Evolutionary conservation across 2,329 filamentous ascomycete species (phyloP).

Genomic region (Xylaria sp.): DNA sequence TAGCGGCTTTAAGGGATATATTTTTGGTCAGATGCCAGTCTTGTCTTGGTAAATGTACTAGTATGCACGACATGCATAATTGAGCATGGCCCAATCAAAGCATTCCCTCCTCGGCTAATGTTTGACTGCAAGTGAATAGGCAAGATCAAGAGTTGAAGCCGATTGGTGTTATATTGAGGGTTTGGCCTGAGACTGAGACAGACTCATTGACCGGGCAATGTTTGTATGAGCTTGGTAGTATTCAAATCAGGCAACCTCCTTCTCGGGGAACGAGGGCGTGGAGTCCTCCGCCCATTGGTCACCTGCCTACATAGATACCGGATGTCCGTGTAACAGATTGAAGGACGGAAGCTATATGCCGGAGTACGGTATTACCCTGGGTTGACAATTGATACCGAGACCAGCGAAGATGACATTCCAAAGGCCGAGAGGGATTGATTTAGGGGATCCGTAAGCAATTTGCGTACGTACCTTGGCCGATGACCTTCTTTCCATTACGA

Average conservation of each 20-base stretch:
- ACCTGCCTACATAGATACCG: background rate
- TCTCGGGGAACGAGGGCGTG: background rate
- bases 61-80: conserved; percentile 10
- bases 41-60: background rate
- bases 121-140: background rate
- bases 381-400: background rate
- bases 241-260: background rate
- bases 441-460: background rate
- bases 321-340: background rate
- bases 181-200: conserved; percentile 11
- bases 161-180: background rate
- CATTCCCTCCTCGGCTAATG: background rate
- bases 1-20: background rate
- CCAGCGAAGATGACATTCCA: background rate
- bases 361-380: background rate
- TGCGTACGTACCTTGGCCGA: background rate
- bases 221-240: background rate
- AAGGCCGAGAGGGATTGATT: background rate
- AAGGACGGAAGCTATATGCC: background rate
- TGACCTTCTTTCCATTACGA: background rate
- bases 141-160: background rate
- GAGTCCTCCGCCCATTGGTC: background rate
- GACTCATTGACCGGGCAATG: background rate
- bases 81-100: conserved; percentile 9
- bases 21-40: background rate